Evolutionary conservation across 129 eudicot species (phyloP), one percentile per base, ranked within the genome.

Genomic region (Saposhnikovia divaricata): DNA sequence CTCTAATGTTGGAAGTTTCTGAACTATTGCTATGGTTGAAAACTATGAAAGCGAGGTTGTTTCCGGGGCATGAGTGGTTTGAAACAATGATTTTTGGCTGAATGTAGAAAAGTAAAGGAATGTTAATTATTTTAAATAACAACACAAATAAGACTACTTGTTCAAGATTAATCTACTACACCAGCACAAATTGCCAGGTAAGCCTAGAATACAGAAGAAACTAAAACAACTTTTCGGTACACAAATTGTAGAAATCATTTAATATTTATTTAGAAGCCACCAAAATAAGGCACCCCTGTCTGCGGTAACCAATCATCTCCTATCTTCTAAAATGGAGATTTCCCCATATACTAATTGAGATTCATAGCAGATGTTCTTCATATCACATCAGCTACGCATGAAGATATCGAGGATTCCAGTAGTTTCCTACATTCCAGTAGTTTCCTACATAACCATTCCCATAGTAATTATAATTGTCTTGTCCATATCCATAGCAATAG

Each of bases 291-390:
- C n/a, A 86, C 83, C 13, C 90, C 88, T 0, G 95, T 90, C 48
- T 47, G 79, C 9, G 87, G 89, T 82, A 90, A 74, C 89, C 87
- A 90, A 10, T n/a, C 76, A 25, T 90, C 88, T 4, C 95, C 95
- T 6, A 73, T 19, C 13, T 57, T n/a, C 65, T 57, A 23, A 6
- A 21, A 21, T 21, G 28, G 28, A 7, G 63, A 55, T 55, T 55
- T 55, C 63, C 27, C 1, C 63, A 23, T 21, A 46, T 2, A 23
- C 28, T 57, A 21, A 57, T 6, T 1, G 12, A 23, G 65, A 57
- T 23, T 57, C 43, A 40, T 40, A 40, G 43, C 43, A 40, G 43
- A 40, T 40, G 43, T 40, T 40, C 43, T 40, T 40, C 43, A 40
- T 4, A 40, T 40, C 0, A 40, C 43, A 40, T 40, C 43, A 40